These are phyloP conservation scores for Lichtheimia ornata DNA, from an alignment of 371 early-diverging fungal genomes.

Conservation along the genomic window DNA sequence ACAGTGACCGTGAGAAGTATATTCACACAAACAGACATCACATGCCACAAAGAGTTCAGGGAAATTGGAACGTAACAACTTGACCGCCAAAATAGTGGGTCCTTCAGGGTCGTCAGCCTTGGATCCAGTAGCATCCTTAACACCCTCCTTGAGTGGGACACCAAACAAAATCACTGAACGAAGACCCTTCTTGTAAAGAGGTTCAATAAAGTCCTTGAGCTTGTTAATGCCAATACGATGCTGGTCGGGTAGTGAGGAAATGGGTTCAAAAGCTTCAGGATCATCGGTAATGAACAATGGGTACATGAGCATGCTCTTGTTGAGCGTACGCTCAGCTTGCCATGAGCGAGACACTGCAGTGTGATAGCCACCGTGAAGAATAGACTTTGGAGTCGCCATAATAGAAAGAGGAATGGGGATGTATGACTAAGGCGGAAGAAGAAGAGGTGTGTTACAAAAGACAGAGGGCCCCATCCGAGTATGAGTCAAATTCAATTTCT, in stretches of 20 bases:
- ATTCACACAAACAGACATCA: conserved; percentile 97
- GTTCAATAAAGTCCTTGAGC: conserved; percentile 73
- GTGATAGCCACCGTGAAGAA: conserved; percentile 89
- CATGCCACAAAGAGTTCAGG: conserved; percentile 86
- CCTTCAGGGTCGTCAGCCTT: conserved; percentile 86
- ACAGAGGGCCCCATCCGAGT: too few species aligned
- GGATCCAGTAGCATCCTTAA: conserved; percentile 79
- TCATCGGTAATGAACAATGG: conserved; percentile 93
- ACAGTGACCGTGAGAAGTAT: conserved; percentile 96
- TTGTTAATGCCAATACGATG: conserved; percentile 83
- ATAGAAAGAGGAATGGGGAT: too few species aligned
- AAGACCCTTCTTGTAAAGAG: conserved; percentile 89
- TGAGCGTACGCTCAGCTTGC: conserved; percentile 72
- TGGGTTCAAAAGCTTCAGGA: conserved; percentile 71
- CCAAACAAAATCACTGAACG: conserved; percentile 90
- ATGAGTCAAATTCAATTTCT: too few species aligned
- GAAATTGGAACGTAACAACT: conserved; percentile 75
- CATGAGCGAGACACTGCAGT: conserved; percentile 80
- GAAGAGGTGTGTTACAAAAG: too few species aligned
- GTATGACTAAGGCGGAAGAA: too few species aligned
- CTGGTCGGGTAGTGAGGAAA: conserved; percentile 86
- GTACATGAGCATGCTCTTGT: conserved; percentile 82
- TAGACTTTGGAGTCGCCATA: conserved; percentile 46
- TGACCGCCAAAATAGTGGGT: conserved; percentile 86
- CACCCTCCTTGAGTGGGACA: conserved; percentile 76